Evolutionary conservation across 1,139 yeast genomes (phyloP).

Genomic region (Magnusiomyces starmeri): DNA sequence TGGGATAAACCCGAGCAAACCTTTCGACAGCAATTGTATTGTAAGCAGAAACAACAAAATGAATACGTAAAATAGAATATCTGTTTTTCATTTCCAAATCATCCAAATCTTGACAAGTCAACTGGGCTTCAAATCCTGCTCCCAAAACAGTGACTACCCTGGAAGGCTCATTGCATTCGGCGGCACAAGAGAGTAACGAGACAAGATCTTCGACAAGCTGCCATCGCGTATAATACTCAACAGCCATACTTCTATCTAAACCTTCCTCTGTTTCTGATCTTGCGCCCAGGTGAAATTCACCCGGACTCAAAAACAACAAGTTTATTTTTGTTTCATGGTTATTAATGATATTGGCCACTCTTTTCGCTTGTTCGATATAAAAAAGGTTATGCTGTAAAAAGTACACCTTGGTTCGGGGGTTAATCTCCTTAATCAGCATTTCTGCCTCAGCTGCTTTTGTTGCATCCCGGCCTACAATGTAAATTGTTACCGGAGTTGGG

Average conservation of each 20-base stretch:
- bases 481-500: conserved; percentile 17
- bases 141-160: conserved; percentile 28
- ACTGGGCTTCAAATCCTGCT: conserved; percentile 22
- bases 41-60: conserved; percentile 16
- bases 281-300: conserved; percentile 21
- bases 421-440: background rate
- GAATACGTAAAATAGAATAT: conserved; percentile 4
- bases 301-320: conserved; percentile 25
- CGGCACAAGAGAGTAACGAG: conserved; percentile 25
- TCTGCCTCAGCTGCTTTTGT: background rate
- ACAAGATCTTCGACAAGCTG: conserved; percentile 22
- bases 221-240: conserved; percentile 30
- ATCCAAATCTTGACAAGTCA: conserved; percentile 18
- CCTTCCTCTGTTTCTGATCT: conserved; percentile 29
- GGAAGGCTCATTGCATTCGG: conserved; percentile 23
- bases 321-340: conserved; percentile 27
- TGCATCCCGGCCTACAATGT: conserved; percentile 30
- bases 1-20: conserved; percentile 26
- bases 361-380: conserved; percentile 25
- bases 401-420: conserved; percentile 19
- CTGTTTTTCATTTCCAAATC: conserved; percentile 24
- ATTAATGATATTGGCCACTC: conserved; percentile 20
- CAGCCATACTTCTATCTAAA: conserved; percentile 24
- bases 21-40: conserved; percentile 23
- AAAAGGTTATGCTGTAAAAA: conserved; percentile 26